Evolutionary conservation across 2,329 filamentous ascomycete genomes (phyloP), one percentile per base, ranked within the genome.

Genomic region (Sordariomycetes sp.): DNA sequence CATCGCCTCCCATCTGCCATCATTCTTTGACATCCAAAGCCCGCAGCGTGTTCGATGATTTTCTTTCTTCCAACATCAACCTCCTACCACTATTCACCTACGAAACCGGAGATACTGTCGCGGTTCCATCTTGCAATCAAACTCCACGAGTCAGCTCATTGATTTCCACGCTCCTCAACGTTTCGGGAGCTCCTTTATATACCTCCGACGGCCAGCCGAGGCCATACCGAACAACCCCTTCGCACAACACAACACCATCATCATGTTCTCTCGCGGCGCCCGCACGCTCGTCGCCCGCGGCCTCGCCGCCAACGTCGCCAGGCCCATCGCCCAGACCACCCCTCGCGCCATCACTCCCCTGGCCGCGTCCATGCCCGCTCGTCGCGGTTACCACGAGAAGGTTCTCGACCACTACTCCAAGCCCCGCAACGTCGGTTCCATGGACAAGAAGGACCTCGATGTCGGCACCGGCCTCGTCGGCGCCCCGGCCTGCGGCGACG

Each of bases 401-500:
- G 66, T 64, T 32, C 57, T 64, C 34, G 61, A 64, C 53, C 64
- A 68, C 53, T 70, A 70, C 53, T 67, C 66, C 30, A 63, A 63
- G 36, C 67, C 67, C 29, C 68, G 70, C 39, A 73, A 73, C 44
- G 68, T 71, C 40, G 70, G 70, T 35, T 72, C 70, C 38, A 63
- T 74, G 54, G 62, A 70, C 58, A 93, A 93, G 70, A 75, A 75
- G 42, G 86, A 92, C 45, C 58, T 63, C 36, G 83, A 92, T 44
- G 88, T 95, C 41, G 88, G 88, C 46, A 94, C 88, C 14, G 88
- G 88, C 28, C 82, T 95, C 35, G 88, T 95, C 44, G 86, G 86
- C 46, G 86, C 86, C 11, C 86, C 86, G 29, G 86, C 86, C 29
- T 93, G 86, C 54, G 86, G 86, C 59, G 86, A 93, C 59, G 86